Base-by-base conservation (phyloP, 441 rosid species). In the Pelargonium fulgidum region DNA sequence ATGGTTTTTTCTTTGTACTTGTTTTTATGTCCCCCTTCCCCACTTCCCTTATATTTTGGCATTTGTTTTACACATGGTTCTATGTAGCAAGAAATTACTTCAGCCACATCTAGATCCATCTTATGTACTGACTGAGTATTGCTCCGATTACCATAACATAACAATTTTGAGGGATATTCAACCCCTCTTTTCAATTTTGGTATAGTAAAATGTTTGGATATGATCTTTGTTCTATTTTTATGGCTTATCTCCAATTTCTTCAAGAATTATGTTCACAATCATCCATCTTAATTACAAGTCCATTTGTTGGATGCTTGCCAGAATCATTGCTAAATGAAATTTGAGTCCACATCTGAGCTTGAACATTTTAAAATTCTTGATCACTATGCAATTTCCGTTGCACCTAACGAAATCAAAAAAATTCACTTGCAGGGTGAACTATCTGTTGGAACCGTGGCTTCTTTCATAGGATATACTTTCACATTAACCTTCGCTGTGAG, bases 391-490 rank as follows among this genome's bases (percentile, higher is more conserved):
- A 20, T 58, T 6, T 9, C 29, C 29, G 5, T 44, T 44, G 41
- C 12, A 20, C 33, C 62, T 8, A 20, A 58, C n/a, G 12, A 19
- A 58, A 19, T 58, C 8, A 9, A 1, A 58, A 58, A 7, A 39
- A 54, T 45, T 69, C 77, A 45, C 68, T 78, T 73, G 77, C 87
- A 89, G 98, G 98, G 97, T 20, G 89, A 87, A 78, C 80, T 93
- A 63, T 87, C 98, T 73, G 87, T 91, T 67, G 98, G 96, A 75
- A 85, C 85, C 22, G 81, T 91, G 80, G 97, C 94, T 73, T 93
- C 98, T 11, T 93, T 91, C 80, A 86, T 93, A 39, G 98, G 97
- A 80, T 93, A 91, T 82, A 91, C 95, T 61, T 91, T 91, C 83
- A 93, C 97, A 7, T 77, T 93, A 66, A 91, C 97, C 58, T 93